A percentile compares a stretch with the other conserved stretches of the same genome.
Conservation (phyloP, 148 eudicot species). For the Rhododendron molle region DNA sequence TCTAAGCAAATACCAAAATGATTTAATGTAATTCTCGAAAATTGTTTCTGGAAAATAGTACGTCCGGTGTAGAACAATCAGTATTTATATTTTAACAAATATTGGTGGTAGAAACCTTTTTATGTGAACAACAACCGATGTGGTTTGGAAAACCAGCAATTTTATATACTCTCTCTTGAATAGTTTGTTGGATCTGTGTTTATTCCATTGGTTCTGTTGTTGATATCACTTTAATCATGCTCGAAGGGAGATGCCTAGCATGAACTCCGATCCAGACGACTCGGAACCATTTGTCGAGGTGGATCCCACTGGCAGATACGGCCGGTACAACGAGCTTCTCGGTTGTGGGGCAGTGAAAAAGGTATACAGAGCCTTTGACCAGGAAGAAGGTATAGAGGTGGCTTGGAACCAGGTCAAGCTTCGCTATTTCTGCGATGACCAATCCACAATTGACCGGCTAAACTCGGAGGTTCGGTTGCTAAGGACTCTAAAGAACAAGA, state of each 20-base stretch:
- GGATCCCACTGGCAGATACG: conserved; percentile 73
- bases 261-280: conserved; percentile 35
- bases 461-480: conserved; percentile 59
- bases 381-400: conserved; percentile 84
- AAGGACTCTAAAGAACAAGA: conserved; percentile 48
- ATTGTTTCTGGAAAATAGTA: not conserved
- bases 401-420: conserved; percentile 89
- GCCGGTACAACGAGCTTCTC: conserved; percentile 63
- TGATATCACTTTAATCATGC: not conserved
- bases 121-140: not conserved
- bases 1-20: not conserved
- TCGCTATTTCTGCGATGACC: conserved; percentile 37
- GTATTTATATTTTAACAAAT: not conserved
- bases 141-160: not conserved
- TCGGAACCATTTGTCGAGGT: conserved; percentile 63
- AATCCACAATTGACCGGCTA: conserved; percentile 48
- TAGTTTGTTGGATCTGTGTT: not conserved
- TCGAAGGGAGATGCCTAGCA: conserved; percentile 28
- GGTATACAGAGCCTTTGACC: conserved; percentile 79
- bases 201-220: not conserved
- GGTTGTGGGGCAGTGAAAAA: conserved; percentile 69
- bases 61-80: not conserved
- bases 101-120: not conserved
- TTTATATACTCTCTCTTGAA: not conserved
- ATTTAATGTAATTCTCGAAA: not conserved